Evolutionary conservation across 768 basidiomycete species (phyloP).

Genomic region (Strobilomyces dryophilus): DNA sequence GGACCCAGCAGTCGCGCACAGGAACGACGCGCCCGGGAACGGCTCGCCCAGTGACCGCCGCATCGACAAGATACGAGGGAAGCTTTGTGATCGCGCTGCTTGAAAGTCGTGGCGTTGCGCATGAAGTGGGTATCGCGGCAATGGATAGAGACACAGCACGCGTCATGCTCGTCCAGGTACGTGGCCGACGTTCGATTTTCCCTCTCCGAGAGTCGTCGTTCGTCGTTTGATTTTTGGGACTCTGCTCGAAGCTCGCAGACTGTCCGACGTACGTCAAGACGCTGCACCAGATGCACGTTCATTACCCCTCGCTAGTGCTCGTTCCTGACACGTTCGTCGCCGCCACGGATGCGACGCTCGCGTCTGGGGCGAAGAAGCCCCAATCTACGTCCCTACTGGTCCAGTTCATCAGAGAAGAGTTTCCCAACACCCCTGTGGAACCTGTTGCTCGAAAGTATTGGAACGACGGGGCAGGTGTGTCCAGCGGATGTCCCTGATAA

Average conservation of each 20-base stretch:
- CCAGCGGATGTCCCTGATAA: not conserved
- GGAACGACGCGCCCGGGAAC: conserved; percentile 32
- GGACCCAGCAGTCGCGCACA: conserved; percentile 57
- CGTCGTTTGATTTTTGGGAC: not conserved
- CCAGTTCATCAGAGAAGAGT: conserved; percentile 69
- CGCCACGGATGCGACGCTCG: conserved; percentile 44
- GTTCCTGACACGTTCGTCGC: conserved; percentile 82
- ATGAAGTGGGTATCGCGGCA: conserved; percentile 86
- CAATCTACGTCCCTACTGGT: conserved; percentile 59
- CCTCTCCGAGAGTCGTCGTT: not conserved
- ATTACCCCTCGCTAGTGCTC: conserved; percentile 65
- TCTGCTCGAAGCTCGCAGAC: conserved; percentile 61
- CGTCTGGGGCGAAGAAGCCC: conserved; percentile 42
- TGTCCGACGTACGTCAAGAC: conserved; percentile 88
- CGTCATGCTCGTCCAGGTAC: conserved; percentile 77
- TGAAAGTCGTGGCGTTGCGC: conserved; percentile 72
- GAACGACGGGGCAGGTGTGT: conserved; percentile 74
- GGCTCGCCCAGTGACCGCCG: conserved; percentile 62
- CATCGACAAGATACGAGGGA: conserved; percentile 53
- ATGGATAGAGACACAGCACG: conserved; percentile 76
- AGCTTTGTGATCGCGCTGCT: conserved; percentile 66
- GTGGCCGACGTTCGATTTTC: no score
- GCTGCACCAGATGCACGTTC: conserved; percentile 78
- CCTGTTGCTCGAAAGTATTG: conserved; percentile 77
- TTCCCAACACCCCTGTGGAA: conserved; percentile 62